Base-by-base conservation (phyloP, 257 asterid species). In the Nicotiana tomentosiformis region DNA sequence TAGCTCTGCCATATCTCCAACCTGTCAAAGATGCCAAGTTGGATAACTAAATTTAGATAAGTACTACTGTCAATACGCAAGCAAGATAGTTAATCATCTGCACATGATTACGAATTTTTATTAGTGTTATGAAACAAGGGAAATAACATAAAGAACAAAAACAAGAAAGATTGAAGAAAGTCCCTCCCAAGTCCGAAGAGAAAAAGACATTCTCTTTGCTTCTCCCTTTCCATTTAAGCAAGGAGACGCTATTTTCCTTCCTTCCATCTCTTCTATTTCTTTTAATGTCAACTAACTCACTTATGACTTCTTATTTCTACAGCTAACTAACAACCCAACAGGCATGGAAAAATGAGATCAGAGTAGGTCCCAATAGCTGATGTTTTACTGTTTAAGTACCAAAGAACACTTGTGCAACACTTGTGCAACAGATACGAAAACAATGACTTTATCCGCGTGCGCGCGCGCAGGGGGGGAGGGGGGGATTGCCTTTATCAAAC, bases 1-100 rank as follows among this genome's bases (percentile, higher is more conserved):
- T 23, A 83, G 88, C 87, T 91, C 94, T 0, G 88, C 82, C 99
- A 95, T 95, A 85, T 93, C 91, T 35, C 98, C 99, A 60, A 95
- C 95, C 99, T 95, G 89, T 86, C 82, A 66, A 77, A 23, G 16
- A 66, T 32, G 58, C 29, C 66, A 83, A 26, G 2, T 20, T 32
- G 37, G 29, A 79, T 51, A 39, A 79, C 43, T 60, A 78, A 78
- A 78, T 18, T 23, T 20, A 72, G 78, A 51, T 26, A 0, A 74
- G 64, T n/a, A 20, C n/a, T 23, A 46, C 60, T 70, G 57, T 2
- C 33, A 23, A 6, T 43, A 70, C 23, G 37, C 77, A 69, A 69
- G 77, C 20, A 70, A 20, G 58, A 20, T 11, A 70, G 17, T 69
- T 5, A n/a, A 43, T 69, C 10, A 4, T 69, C 10, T 11, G 7